Evolutionary conservation across 2,329 filamentous ascomycete genomes (phyloP).

Genomic region (Lachnellula hyalina): DNA sequence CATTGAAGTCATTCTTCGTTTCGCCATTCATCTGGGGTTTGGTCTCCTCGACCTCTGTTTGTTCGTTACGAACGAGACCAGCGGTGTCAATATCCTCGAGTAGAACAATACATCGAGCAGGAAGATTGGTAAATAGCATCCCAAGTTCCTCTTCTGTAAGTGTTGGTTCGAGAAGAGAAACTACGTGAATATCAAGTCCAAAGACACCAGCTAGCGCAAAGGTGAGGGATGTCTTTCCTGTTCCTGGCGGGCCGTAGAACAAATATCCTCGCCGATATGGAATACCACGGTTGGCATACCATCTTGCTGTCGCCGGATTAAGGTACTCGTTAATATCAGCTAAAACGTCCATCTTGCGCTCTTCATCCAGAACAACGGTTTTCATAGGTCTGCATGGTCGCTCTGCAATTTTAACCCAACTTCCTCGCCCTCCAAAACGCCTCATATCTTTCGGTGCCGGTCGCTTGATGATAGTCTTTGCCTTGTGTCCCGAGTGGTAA

Average conservation of each 20-base stretch:
- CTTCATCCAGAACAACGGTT: constrained; percentile 67
- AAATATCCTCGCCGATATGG: constrained; percentile 73
- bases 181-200: constrained; percentile 60
- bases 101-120: constrained; percentile 58
- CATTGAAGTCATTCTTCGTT: constrained; percentile 32
- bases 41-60: constrained; percentile 14
- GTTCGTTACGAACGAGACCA: constrained; percentile 44
- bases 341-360: constrained; percentile 61
- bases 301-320: constrained; percentile 61
- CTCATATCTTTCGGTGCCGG: constrained; percentile 43
- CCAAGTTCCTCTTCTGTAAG: constrained; percentile 59
- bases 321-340: constrained; percentile 75
- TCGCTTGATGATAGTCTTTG: constrained; percentile 54
- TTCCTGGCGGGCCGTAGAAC: constrained; percentile 70
- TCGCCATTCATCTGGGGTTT: constrained; percentile 11
- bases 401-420: constrained; percentile 53
- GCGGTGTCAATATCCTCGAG: constrained; percentile 67
- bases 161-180: constrained; percentile 53
- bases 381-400: constrained; percentile 65
- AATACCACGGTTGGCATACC: constrained; percentile 72
- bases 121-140: constrained; percentile 54
- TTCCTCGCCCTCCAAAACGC: constrained; percentile 38
- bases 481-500: constrained; percentile 47
- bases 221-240: constrained; percentile 65
- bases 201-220: constrained; percentile 63